These are phyloP conservation scores for Saccharomyces hybrid DNA, from an alignment of 1,139 yeast genomes.

Conservation along the genomic window DNA sequence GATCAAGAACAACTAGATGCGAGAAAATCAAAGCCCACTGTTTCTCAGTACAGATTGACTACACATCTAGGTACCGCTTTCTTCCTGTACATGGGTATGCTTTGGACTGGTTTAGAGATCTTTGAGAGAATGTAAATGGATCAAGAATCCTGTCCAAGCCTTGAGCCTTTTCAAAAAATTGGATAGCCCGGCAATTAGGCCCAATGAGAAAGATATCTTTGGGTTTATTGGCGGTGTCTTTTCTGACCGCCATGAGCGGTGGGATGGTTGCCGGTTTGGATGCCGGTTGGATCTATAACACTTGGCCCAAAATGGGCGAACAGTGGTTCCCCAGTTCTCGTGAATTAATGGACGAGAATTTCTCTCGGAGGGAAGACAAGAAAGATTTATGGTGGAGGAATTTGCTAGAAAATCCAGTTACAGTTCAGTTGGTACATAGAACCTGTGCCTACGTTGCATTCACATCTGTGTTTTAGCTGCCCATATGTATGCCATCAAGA, in stretches of 20 bases:
- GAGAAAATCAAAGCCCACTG: constrained; percentile 86
- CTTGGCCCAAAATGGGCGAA: constrained; percentile 94
- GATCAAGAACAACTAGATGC: constrained; percentile 74
- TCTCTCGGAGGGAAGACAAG: constrained; percentile 55
- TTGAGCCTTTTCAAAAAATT: constrained; percentile 45
- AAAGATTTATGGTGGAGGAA: constrained; percentile 88
- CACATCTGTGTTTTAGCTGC: constrained; percentile 54
- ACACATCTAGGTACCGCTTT: constrained; percentile 95
- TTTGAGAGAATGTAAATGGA: constrained; percentile 66
- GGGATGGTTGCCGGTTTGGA: constrained; percentile 98
- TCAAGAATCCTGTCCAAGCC: constrained; percentile 49
- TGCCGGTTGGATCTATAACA: constrained; percentile 92
- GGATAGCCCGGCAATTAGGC: constrained; percentile 52
- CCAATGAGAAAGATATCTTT: constrained; percentile 49
- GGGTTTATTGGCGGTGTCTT: constrained; percentile 60
- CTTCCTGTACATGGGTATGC: constrained; percentile 75
- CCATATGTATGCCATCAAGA: constrained; percentile 53
- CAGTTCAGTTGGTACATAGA: constrained; percentile 90
- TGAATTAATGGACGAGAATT: constrained; percentile 75
- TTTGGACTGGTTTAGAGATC: constrained; percentile 82
- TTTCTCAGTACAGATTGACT: constrained; percentile 88
- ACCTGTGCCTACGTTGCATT: constrained; percentile 78
- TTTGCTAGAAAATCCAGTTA: constrained; percentile 87
- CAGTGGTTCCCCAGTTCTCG: constrained; percentile 58
- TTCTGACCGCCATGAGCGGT: constrained; percentile 89